Evolutionary conservation across 345 rosid species (phyloP).

Genomic region (Murraya paniculata): DNA sequence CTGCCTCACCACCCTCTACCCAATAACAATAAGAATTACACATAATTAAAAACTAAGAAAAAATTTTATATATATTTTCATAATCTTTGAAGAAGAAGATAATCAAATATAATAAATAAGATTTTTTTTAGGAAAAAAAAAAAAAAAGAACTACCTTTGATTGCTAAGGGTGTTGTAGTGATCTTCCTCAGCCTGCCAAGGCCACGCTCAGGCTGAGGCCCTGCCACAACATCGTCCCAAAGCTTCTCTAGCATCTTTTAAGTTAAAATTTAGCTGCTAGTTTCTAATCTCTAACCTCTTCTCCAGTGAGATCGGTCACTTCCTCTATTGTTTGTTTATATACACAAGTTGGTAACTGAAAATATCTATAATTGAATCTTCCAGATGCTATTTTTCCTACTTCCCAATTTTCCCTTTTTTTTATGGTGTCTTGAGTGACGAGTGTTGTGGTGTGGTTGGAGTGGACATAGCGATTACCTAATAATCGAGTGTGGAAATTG

Average conservation of each 20-base stretch:
- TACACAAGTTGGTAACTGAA: conserved; percentile 7
- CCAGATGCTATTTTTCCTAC: conserved; percentile 12
- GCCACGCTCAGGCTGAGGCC: conserved; percentile 93
- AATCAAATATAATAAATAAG: no score
- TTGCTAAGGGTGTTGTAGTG: conserved; percentile 44
- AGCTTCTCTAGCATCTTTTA: conserved; percentile 55
- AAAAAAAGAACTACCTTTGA: conserved; percentile 36
- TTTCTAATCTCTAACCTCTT: background rate
- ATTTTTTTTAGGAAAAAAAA: no score
- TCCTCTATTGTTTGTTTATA: background rate
- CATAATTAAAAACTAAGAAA: background rate
- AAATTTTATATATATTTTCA: no score
- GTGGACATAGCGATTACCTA: conserved; percentile 13
- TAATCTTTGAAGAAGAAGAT: no score
- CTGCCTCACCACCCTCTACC: conserved; percentile 37
- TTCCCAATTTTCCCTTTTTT: background rate
- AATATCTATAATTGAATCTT: background rate
- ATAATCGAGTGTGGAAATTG: conserved; percentile 21
- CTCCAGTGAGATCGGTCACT: background rate
- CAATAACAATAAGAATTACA: background rate
- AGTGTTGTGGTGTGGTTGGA: background rate
- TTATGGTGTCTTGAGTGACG: no score
- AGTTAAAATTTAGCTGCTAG: background rate
- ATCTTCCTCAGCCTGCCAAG: conserved; percentile 72
- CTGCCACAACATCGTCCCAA: conserved; percentile 89